Percentiles rank a stretch among this genome's conserved stretches.
phyloP scores from a whole-genome alignment of 1,284 basidiomycete genomes.

The Termitomyces sp. region DNA sequence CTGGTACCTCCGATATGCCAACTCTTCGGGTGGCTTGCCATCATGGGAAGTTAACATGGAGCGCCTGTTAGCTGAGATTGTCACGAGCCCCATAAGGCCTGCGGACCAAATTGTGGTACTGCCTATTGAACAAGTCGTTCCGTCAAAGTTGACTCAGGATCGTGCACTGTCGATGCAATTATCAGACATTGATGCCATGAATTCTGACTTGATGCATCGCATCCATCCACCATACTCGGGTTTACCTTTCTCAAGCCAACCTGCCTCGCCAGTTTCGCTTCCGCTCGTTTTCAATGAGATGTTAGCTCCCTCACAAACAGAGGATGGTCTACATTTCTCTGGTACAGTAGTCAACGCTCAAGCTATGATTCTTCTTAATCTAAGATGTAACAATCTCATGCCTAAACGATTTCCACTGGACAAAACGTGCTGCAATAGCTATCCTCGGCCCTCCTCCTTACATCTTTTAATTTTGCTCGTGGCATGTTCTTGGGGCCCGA shows the following conservation, averaged over 20 bases:
- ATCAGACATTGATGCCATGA: slow-evolving; percentile 84
- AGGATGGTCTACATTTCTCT: slow-evolving; percentile 82
- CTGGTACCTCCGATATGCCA: slow-evolving; percentile 79
- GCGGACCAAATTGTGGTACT: slow-evolving; percentile 74
- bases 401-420: slow-evolving; percentile 68
- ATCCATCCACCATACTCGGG: slow-evolving; percentile 38
- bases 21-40: slow-evolving; percentile 64
- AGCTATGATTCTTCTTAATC: slow-evolving; percentile 75
- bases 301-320: slow-evolving; percentile 66
- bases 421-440: slow-evolving; percentile 80
- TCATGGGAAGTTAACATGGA: slow-evolving; percentile 76
- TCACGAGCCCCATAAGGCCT: slow-evolving; percentile 30
- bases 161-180: slow-evolving; percentile 65
- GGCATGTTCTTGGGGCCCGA: slow-evolving; percentile 54
- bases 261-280: slow-evolving; percentile 44
- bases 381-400: slow-evolving; percentile 74
- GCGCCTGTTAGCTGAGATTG: slow-evolving; percentile 49
- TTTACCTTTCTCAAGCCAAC: slow-evolving; percentile 19
- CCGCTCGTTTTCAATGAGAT: slow-evolving; percentile 77
- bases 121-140: slow-evolving; percentile 66
- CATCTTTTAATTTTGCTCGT: slow-evolving; percentile 56
- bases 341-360: slow-evolving; percentile 62
- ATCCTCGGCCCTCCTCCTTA: slow-evolving; percentile 60
- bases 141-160: slow-evolving; percentile 56
- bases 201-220: slow-evolving; percentile 73